phyloP scores from a whole-genome alignment of 2,329 filamentous ascomycete genomes.

The Tolypocladium ophioglossoides region DNA sequence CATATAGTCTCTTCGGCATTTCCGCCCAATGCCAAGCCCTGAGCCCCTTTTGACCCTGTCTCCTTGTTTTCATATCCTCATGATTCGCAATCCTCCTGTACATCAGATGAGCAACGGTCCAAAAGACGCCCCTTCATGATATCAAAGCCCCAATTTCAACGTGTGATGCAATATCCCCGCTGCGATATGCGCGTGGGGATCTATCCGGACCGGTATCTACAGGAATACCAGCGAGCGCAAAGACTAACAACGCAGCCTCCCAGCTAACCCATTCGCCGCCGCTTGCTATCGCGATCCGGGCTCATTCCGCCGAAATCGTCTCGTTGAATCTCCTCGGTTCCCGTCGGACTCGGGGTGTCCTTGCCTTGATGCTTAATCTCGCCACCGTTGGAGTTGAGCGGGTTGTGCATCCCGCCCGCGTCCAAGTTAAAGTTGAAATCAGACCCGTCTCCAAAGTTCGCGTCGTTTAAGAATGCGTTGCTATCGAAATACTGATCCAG shows the following conservation, averaged over 20 bases:
- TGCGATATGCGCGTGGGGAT: not conserved
- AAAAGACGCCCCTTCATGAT: not conserved
- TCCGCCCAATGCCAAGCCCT: not conserved
- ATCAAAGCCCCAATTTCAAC: not conserved
- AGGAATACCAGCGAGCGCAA: not conserved
- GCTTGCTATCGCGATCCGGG: slow-evolving; percentile 21
- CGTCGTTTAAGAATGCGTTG: slow-evolving; percentile 26
- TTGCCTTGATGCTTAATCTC: slow-evolving; percentile 9
- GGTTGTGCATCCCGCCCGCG: slow-evolving; percentile 13
- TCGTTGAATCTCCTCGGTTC: slow-evolving; percentile 39
- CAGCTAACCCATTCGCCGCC: slow-evolving; percentile 23
- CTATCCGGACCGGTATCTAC: not conserved
- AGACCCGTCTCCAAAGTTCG: slow-evolving; percentile 30
- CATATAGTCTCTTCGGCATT: not conserved
- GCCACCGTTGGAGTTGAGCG: not conserved
- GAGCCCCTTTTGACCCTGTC: not conserved
- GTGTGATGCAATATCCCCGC: not conserved
- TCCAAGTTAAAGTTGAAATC: slow-evolving; percentile 44
- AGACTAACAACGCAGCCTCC: not conserved
- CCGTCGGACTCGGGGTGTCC: slow-evolving; percentile 33
- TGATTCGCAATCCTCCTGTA: not conserved
- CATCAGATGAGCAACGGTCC: not conserved
- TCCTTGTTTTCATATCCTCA: not conserved
- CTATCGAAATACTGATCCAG: slow-evolving; percentile 41
- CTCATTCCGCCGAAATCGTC: slow-evolving; percentile 25